phyloP scores from a whole-genome alignment of 805 yeast species.

The Candida methanosorbosa region DNA sequence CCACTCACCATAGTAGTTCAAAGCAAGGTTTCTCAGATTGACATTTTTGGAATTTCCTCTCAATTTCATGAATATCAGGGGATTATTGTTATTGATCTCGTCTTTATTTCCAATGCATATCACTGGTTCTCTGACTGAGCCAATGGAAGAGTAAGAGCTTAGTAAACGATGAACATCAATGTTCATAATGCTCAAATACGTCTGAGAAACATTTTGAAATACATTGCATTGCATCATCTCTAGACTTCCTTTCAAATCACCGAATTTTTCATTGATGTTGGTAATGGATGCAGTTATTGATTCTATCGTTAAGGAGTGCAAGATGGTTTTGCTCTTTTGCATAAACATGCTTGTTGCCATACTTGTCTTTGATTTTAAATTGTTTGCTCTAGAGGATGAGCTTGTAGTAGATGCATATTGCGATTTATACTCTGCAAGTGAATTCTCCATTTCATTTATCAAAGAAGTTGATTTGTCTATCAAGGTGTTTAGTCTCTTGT shows the following conservation, averaged over 20 bases:
- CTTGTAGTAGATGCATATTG: too few relatives aligned
- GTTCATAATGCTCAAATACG: too few relatives aligned
- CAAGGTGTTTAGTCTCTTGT: slow-evolving; percentile 19
- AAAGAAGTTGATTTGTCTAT: too few relatives aligned
- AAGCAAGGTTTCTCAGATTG: slow-evolving; percentile 34
- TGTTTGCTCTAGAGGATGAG: too few relatives aligned
- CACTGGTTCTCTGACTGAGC: slow-evolving; percentile 21
- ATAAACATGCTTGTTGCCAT: background rate
- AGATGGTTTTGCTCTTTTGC: background rate
- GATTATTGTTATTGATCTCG: slow-evolving; percentile 24
- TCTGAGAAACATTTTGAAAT: too few relatives aligned
- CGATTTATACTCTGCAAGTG: too few relatives aligned
- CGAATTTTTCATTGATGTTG: slow-evolving; percentile 22
- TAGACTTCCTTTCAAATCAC: slow-evolving; percentile 17
- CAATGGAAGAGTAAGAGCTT: too few relatives aligned
- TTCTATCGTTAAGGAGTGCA: background rate
- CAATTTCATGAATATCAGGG: slow-evolving; percentile 31
- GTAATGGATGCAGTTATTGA: slow-evolving; percentile 3
- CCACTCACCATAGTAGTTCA: slow-evolving; percentile 60
- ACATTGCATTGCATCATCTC: too few relatives aligned
- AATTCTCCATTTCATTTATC: too few relatives aligned
- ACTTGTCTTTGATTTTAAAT: too few relatives aligned
- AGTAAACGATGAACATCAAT: too few relatives aligned
- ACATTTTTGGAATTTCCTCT: slow-evolving; percentile 30
- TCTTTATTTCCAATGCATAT: slow-evolving; percentile 24